These are phyloP conservation scores for Venturiaceae sp. DNA, from an alignment of 2,329 filamentous ascomycete genomes.

Conservation along the genomic window DNA sequence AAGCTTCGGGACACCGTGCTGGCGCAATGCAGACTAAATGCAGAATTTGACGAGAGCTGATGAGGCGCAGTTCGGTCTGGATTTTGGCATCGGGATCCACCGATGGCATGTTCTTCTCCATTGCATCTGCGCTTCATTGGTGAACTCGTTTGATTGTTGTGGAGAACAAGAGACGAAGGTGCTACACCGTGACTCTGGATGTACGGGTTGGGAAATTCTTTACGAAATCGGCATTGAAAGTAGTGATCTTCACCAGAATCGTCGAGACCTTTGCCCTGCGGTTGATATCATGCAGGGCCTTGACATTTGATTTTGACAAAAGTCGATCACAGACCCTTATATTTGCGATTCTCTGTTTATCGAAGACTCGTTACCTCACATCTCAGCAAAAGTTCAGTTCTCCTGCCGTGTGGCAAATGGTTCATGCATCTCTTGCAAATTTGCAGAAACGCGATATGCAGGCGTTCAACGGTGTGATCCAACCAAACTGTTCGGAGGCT, in stretches of 20 bases:
- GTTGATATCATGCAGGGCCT: background rate
- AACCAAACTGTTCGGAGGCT: background rate
- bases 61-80: background rate
- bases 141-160: background rate
- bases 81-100: background rate
- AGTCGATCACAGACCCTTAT: background rate
- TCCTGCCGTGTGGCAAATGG: background rate
- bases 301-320: background rate
- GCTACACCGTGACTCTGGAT: background rate
- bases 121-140: background rate
- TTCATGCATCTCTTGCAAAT: background rate
- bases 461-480: background rate
- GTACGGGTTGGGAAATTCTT: background rate
- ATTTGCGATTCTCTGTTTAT: background rate
- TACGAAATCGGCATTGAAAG: background rate
- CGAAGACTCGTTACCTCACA: no score
- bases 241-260: background rate
- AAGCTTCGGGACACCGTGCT: background rate
- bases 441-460: background rate
- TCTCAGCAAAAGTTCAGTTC: no score
- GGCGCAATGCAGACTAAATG: background rate
- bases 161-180: background rate
- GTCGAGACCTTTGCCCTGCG: background rate
- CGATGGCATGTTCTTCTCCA: background rate
- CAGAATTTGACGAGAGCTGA: background rate